A percentile compares a stretch with the other conserved stretches of the same genome.
phyloP scores from a whole-genome alignment of 306 rosid species.

The Lathyrus aphaca region DNA sequence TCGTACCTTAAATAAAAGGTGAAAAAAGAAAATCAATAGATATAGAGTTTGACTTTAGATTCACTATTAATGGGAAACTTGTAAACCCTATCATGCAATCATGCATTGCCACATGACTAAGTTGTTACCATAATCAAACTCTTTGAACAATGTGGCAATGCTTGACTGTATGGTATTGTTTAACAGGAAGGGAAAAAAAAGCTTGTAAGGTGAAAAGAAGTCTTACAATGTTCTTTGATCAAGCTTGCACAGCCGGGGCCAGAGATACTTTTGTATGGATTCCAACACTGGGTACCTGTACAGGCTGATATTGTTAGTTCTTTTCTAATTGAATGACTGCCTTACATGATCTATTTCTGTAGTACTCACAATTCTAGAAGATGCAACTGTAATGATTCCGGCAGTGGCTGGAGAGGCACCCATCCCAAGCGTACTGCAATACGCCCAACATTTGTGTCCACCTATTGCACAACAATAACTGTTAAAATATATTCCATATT shows the following conservation, averaged over 20 bases:
- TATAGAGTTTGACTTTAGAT: constrained; percentile 10
- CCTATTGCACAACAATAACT: constrained; percentile 54
- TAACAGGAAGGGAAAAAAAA: background rate
- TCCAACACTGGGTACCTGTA: constrained; percentile 95
- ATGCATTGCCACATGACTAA: constrained; percentile 21
- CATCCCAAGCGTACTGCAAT: constrained; percentile 98
- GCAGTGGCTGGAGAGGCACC: constrained; percentile 99
- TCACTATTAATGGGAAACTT: background rate
- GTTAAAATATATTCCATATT: constrained; percentile 39
- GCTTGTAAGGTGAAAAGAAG: constrained; percentile 29
- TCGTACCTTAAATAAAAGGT: constrained; percentile 67
- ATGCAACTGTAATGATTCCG: constrained; percentile 97
- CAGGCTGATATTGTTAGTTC: constrained; percentile 42
- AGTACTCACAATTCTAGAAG: constrained; percentile 91
- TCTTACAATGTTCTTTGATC: constrained; percentile 90
- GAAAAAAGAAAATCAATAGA: constrained; percentile 19
- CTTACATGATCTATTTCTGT: constrained; percentile 30
- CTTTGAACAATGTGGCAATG: constrained; percentile 25
- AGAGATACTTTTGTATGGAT: constrained; percentile 91
- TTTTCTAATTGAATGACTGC: constrained; percentile 25
- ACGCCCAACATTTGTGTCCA: constrained; percentile 99
- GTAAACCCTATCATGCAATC: constrained; percentile 6
- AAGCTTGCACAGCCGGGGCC: constrained; percentile 99
- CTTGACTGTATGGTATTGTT: constrained; percentile 8
- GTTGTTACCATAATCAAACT: constrained; percentile 17